Conservation (phyloP, 208 protist genomes). For the Leishmania arabica region DNA sequence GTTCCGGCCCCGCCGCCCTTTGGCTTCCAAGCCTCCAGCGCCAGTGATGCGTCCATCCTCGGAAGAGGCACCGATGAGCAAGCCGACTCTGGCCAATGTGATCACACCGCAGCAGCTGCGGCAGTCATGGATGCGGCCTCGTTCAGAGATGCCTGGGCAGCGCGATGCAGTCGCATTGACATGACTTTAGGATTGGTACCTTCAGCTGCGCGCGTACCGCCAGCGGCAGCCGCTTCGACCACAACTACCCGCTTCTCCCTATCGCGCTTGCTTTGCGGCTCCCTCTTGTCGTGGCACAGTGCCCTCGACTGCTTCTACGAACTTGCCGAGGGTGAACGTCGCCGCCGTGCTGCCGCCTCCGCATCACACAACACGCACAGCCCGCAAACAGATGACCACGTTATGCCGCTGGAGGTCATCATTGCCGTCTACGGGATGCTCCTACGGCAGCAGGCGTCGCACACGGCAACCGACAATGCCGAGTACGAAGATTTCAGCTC, state of each 20-base stretch:
- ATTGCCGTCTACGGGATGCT: conserved; percentile 23
- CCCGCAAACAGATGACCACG: background rate
- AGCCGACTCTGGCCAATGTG: background rate
- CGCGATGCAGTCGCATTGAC: background rate
- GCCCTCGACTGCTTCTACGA: conserved; percentile 19
- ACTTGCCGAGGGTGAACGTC: background rate
- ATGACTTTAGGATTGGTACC: background rate
- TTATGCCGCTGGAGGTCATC: conserved; percentile 17
- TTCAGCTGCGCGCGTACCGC: background rate
- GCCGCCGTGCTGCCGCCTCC: background rate
- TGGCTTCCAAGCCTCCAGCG: background rate
- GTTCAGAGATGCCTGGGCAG: background rate
- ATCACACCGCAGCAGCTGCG: background rate
- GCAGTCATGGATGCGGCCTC: background rate
- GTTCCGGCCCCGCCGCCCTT: background rate
- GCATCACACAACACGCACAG: background rate
- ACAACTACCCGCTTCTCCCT: conserved; percentile 22
- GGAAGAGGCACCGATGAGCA: background rate
- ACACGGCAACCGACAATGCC: background rate
- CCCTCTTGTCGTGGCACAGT: conserved; percentile 18
- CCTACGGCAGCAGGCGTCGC: background rate
- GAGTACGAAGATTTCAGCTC: background rate
- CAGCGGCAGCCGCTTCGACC: background rate
- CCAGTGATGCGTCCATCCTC: background rate
- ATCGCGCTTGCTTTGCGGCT: conserved; percentile 22